Conservation (phyloP, 1,284 basidiomycete genomes). For the Tremellales sp. region DNA sequence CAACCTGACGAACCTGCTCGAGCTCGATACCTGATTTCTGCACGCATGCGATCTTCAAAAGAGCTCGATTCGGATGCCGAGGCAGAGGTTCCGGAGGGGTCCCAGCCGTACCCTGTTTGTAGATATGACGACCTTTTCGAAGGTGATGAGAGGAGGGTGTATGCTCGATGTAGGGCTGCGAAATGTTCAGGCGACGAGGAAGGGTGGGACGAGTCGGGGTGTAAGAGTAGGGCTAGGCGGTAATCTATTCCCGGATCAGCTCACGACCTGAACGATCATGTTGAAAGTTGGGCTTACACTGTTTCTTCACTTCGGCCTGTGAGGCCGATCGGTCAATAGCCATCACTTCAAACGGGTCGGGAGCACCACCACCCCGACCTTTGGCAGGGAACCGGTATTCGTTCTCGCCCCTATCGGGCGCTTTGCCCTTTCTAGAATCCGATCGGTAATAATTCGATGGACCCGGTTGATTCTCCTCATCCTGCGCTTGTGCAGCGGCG, state of each 20-base stretch:
- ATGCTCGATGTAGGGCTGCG: conserved; percentile 39
- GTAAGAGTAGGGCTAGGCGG: conserved; percentile 43
- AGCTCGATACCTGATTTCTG: conserved; percentile 26
- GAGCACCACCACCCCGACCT: conserved; percentile 30
- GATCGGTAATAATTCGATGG: background rate
- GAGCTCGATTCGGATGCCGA: background rate
- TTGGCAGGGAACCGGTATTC: conserved; percentile 33
- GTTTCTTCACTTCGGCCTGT: conserved; percentile 38
- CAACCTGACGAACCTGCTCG: conserved; percentile 29
- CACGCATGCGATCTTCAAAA: conserved; percentile 17
- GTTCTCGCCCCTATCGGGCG: conserved; percentile 5
- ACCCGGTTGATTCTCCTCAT: background rate
- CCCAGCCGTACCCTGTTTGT: conserved; percentile 44
- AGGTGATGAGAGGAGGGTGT: conserved; percentile 40
- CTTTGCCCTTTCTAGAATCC: conserved; percentile 14
- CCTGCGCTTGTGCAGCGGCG: background rate
- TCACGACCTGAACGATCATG: background rate
- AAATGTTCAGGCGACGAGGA: conserved; percentile 44
- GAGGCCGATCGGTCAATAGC: conserved; percentile 32
- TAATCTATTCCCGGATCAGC: conserved; percentile 32
- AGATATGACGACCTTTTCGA: conserved; percentile 32
- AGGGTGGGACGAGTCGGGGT: conserved; percentile 46
- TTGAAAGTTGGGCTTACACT: conserved; percentile 28
- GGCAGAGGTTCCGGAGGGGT: conserved; percentile 4
- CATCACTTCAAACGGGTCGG: conserved; percentile 45